Conservation (phyloP, 345 rosid species). For the Ceriops tagal region DNA sequence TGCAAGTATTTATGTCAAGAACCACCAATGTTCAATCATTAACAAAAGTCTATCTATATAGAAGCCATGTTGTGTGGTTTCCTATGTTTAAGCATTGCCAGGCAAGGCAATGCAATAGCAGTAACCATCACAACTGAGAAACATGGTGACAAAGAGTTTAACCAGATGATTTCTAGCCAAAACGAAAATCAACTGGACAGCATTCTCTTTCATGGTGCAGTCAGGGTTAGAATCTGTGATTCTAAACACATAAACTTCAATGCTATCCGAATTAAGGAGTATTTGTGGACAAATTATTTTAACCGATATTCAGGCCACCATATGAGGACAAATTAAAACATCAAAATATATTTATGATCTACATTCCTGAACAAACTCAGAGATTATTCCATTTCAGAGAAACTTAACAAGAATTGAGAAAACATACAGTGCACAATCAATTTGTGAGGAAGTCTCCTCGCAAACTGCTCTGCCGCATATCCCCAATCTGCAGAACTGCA, state of each 20-base stretch:
- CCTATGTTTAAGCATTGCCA: too few species aligned
- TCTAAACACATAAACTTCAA: background rate
- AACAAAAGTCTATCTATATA: background rate
- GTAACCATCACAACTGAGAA: background rate
- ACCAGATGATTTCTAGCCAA: background rate
- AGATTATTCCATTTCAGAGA: background rate
- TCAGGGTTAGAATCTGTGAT: background rate
- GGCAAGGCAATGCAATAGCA: too few species aligned
- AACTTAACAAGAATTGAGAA: background rate
- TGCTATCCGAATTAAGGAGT: background rate
- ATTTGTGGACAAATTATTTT: background rate
- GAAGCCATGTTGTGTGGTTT: background rate
- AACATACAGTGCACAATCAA: conserved; percentile 83
- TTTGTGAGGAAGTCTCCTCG: conserved; percentile 74
- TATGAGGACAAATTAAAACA: background rate
- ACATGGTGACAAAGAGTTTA: background rate
- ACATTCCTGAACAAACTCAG: background rate
- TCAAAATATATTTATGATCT: background rate
- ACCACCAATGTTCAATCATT: background rate
- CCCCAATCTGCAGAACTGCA: conserved; percentile 85
- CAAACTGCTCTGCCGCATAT: conserved; percentile 85
- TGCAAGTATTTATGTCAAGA: conserved; percentile 6
- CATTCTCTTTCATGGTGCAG: background rate
- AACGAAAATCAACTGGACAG: background rate
- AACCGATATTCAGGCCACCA: background rate